These are phyloP conservation scores for Craterostigma plantagineum DNA, from an alignment of 257 asterid species.

Conservation along the genomic window DNA sequence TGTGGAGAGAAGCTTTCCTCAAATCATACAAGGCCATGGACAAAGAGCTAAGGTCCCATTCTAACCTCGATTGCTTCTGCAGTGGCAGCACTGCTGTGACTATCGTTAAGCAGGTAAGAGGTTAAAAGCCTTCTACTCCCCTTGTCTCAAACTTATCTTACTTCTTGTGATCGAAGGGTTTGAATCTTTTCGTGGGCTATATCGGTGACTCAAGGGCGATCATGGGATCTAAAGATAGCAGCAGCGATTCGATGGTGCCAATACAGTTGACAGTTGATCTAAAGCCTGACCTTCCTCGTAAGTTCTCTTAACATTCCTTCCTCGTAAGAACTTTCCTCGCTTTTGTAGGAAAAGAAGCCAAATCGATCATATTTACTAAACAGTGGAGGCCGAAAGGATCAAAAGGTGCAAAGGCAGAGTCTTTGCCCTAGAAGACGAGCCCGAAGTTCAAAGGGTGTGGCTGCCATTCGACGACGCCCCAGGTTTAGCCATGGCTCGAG, in stretches of 20 bases:
- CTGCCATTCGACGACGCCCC: constrained; percentile 97
- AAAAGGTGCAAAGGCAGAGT: constrained; percentile 91
- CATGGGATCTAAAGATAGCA: constrained; percentile 62
- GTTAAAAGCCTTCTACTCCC: neutral
- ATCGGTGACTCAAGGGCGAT: constrained; percentile 96
- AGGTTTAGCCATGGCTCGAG: constrained; percentile 98
- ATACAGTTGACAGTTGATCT: constrained; percentile 89
- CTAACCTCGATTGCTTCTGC: constrained; percentile 89
- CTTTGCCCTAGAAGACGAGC: constrained; percentile 94
- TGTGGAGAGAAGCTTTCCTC: constrained; percentile 85
- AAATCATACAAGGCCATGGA: constrained; percentile 88
- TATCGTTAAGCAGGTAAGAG: constrained; percentile 72
- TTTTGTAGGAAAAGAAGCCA: constrained; percentile 1
- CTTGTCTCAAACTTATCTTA: constrained; percentile 1
- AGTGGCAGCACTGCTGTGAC: constrained; percentile 98
- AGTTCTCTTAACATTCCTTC: neutral
- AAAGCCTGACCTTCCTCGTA: constrained; percentile 94
- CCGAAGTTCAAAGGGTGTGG: constrained; percentile 97
- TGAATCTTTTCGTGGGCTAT: constrained; percentile 70
- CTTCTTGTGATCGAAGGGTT: constrained; percentile 31
- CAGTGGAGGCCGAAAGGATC: constrained; percentile 96
- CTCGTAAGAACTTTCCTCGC: neutral
- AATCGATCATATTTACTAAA: constrained; percentile 5
- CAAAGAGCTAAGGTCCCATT: constrained; percentile 75
- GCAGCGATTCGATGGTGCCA: constrained; percentile 64